Conservation (phyloP, 192 early-diverging fungal species). For the Dissophora globulifera region DNA sequence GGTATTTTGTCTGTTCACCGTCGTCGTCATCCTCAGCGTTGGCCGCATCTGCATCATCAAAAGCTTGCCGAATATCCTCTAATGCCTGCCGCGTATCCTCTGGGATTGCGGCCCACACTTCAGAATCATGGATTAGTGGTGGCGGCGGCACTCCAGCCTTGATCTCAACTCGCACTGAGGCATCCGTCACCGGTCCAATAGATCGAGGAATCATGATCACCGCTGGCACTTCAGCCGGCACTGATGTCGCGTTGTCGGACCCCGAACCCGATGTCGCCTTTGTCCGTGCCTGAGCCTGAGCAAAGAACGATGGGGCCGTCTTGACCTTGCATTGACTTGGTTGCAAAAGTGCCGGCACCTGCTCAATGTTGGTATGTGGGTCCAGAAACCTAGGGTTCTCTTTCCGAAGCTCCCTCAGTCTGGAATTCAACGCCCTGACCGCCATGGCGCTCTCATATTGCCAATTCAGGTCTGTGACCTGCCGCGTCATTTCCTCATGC, state of each 20-base stretch:
- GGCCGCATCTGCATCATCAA: conserved; percentile 26
- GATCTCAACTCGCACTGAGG: conserved; percentile 15
- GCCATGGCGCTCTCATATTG: conserved; percentile 64
- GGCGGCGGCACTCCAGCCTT: conserved; percentile 26
- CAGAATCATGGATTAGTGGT: conserved; percentile 33
- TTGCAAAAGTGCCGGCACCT: conserved; percentile 60
- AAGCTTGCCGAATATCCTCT: conserved; percentile 32
- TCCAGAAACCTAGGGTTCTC: conserved; percentile 64
- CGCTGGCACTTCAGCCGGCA: too few species aligned
- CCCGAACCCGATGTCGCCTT: background rate
- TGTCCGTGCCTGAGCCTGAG: background rate
- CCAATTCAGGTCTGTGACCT: conserved; percentile 57
- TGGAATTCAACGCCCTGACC: conserved; percentile 61
- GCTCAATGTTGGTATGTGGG: conserved; percentile 66
- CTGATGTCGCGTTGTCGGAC: background rate
- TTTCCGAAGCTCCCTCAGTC: conserved; percentile 54
- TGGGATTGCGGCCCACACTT: conserved; percentile 54
- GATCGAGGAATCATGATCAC: conserved; percentile 23
- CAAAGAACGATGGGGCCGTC: background rate
- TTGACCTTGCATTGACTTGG: conserved; percentile 53
- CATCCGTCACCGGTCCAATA: conserved; percentile 23
- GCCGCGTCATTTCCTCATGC: conserved; percentile 17
- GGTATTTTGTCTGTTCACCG: conserved; percentile 55
- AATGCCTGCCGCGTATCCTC: conserved; percentile 47
- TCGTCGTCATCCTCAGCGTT: conserved; percentile 7